Evolutionary conservation across 306 rosid genomes (phyloP).

Genomic region (Ammopiptanthus mongolicus): DNA sequence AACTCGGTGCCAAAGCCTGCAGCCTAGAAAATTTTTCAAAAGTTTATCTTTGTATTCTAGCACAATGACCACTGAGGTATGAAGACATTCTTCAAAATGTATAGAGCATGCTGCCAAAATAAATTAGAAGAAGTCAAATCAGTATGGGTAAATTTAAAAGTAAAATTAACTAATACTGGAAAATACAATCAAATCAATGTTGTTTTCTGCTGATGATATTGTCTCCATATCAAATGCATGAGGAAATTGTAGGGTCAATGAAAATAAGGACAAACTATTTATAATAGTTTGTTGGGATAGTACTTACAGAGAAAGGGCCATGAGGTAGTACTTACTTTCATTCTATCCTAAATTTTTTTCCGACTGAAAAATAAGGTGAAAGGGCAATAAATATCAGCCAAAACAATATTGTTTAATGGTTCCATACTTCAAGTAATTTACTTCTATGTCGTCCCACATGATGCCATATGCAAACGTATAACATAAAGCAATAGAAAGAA

Average conservation of each 20-base stretch:
- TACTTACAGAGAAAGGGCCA: no score
- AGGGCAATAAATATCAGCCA: not conserved
- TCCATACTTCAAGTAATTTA: not conserved
- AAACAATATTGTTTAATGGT: not conserved
- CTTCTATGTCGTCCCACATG: not conserved
- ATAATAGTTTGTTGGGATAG: not conserved
- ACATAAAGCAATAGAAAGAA: not conserved
- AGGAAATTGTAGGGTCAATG: not conserved
- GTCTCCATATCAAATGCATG: not conserved
- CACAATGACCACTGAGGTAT: conserved; percentile 64
- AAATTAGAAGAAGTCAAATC: conserved; percentile 7
- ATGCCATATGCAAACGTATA: not conserved
- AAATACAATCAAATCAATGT: not conserved
- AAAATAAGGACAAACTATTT: not conserved
- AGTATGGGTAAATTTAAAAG: conserved; percentile 2
- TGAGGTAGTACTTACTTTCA: not conserved
- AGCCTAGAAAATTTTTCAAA: conserved; percentile 58
- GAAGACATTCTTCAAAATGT: conserved; percentile 63
- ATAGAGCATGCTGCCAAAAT: conserved; percentile 56
- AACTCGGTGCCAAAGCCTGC: conserved; percentile 75
- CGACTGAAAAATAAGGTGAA: no score
- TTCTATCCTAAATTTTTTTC: not conserved
- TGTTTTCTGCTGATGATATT: not conserved
- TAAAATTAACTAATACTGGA: not conserved
- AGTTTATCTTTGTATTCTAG: conserved; percentile 55